Evolutionary conservation across 2,329 filamentous ascomycete species (phyloP), one percentile per base, ranked within the genome.

Genomic region (Ramularia endophylla): DNA sequence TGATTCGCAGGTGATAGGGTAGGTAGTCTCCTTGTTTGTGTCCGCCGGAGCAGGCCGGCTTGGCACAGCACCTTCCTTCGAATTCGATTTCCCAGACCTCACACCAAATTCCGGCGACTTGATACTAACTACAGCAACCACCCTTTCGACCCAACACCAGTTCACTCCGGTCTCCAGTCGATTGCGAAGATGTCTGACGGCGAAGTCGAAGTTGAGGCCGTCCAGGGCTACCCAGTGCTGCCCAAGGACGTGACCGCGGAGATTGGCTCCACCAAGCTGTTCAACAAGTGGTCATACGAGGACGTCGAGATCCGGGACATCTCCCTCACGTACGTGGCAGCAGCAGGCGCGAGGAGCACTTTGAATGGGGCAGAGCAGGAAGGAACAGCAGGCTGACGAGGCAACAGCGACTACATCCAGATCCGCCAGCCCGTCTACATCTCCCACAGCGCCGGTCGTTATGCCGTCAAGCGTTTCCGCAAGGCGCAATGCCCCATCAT

Each of bases 401-500:
- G 42, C 38, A 28, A 46, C 66, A 98, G 92, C 79, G 92, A 98
- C 73, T 98, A 98, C 81, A 92, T 98, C 73, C 92, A 95, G 76
- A 95, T 98, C 80, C 88, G 92, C 72, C 83, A 89, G 62, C 92
- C 92, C 65, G 92, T 97, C 79, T 98, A 97, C 79, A 82, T 95
- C 75, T 88, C 92, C 70, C 92, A 98, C 83, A 94, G 89, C 59
- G 92, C 94, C 67, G 92, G 92, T 70, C 87, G 89, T 70, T 98
- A 95, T 82, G 92, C 92, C 69, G 81, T 84, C 76, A 98, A 98
- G 88, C 85, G 94, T 69, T 98, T 98, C 87, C 87, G 92, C 80
- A 98, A 98, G 85, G 92, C 94, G 71, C 94, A 97, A 82, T 98
- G 92, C 87, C 92, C 92, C 66, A 97, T 98, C 83, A 95, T 98